phyloP scores from a whole-genome alignment of 2,329 filamentous ascomycete genomes.

The Fusarium sterilihyphosum region DNA sequence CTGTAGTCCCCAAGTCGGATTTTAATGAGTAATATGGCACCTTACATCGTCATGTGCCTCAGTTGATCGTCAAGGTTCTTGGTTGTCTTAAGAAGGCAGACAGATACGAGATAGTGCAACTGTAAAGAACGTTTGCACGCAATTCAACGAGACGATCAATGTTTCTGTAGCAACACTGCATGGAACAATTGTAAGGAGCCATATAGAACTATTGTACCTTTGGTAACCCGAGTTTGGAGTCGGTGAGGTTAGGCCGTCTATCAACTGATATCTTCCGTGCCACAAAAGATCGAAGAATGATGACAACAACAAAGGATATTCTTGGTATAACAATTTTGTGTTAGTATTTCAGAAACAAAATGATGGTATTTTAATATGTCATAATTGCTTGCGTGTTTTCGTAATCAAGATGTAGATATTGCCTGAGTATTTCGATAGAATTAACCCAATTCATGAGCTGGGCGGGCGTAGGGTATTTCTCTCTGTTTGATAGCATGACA shows the following conservation, averaged over 20 bases:
- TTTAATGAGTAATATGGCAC: conserved; percentile 6
- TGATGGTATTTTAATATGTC: neutral
- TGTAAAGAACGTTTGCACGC: conserved; percentile 11
- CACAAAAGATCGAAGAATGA: neutral
- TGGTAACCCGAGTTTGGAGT: neutral
- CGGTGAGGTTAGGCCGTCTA: conserved; percentile 15
- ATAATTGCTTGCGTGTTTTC: neutral
- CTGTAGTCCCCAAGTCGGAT: neutral
- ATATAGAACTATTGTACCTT: neutral
- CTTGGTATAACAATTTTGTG: neutral
- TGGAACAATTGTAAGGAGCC: neutral
- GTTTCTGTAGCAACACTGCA: conserved; percentile 1
- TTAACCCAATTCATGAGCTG: neutral
- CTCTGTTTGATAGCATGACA: neutral
- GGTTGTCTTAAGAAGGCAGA: conserved; percentile 20
- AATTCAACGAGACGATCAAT: conserved; percentile 2
- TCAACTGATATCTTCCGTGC: neutral
- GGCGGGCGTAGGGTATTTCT: neutral
- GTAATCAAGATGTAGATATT: neutral
- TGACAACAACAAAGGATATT: neutral
- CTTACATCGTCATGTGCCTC: conserved; percentile 26
- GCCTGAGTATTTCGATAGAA: neutral
- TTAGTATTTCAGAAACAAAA: neutral
- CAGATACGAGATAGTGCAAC: conserved; percentile 23
- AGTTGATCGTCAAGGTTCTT: conserved; percentile 18